phyloP scores from a whole-genome alignment of 371 early-diverging fungal species.

The Apophysomyces variabilis region DNA sequence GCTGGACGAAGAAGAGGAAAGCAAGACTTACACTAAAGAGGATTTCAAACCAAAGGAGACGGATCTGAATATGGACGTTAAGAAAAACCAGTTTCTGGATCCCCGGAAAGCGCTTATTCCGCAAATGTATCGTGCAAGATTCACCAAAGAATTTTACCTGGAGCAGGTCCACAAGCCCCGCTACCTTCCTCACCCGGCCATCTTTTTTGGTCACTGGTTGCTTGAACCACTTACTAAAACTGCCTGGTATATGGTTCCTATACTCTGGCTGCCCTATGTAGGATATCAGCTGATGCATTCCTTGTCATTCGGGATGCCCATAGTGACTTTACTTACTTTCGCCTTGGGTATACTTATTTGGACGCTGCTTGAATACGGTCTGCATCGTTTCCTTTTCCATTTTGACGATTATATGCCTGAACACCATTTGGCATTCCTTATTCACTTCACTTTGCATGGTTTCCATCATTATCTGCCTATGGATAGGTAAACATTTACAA shows the following conservation, averaged over 20 bases:
- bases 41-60: slow-evolving; percentile 55
- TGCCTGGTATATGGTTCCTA: slow-evolving; percentile 92
- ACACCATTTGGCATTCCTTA: slow-evolving; percentile 68
- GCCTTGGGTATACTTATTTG: slow-evolving; percentile 77
- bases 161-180: slow-evolving; percentile 92
- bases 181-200: slow-evolving; percentile 77
- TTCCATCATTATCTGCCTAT: slow-evolving; percentile 96
- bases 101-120: slow-evolving; percentile 78
- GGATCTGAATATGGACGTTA: slow-evolving; percentile 47
- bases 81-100: slow-evolving; percentile 81
- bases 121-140: slow-evolving; percentile 78
- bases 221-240: slow-evolving; percentile 87
- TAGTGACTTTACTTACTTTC: slow-evolving; percentile 30
- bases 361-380: slow-evolving; percentile 81
- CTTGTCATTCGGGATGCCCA: slow-evolving; percentile 29
- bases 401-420: slow-evolving; percentile 88
- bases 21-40: slow-evolving; percentile 45
- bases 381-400: slow-evolving; percentile 95
- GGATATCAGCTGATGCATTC: slow-evolving; percentile 37
- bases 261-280: slow-evolving; percentile 84
- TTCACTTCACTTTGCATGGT: slow-evolving; percentile 92
- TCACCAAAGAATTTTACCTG: slow-evolving; percentile 82
- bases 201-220: slow-evolving; percentile 74
- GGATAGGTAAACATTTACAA: slow-evolving; percentile 74
- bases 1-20: slow-evolving; percentile 30